These are phyloP conservation scores for Yamadazyma takamatsuzukensis DNA, from an alignment of 805 yeast species.

Conservation along the genomic window DNA sequence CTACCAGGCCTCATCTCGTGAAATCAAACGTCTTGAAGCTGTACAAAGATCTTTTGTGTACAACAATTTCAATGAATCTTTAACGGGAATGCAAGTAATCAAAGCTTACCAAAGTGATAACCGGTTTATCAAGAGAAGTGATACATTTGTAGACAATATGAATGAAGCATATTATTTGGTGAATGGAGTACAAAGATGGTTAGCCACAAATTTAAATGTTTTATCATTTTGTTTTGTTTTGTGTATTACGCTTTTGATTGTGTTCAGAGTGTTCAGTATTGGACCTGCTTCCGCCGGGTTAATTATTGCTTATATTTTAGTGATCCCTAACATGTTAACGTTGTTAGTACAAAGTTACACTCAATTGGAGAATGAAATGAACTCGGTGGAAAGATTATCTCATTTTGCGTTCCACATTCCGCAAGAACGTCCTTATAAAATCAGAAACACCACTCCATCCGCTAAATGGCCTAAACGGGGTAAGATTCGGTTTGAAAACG, in stretches of 20 bases:
- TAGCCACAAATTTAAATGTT: slow-evolving; percentile 29
- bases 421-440: slow-evolving; percentile 61
- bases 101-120: slow-evolving; percentile 26
- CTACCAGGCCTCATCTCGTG: slow-evolving; percentile 38
- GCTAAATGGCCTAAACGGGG: slow-evolving; percentile 52
- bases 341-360: slow-evolving; percentile 32
- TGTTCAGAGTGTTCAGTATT: slow-evolving; percentile 28
- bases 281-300: slow-evolving; percentile 36
- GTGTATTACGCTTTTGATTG: slow-evolving; percentile 31
- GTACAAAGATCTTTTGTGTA: slow-evolving; percentile 36
- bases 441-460: slow-evolving; percentile 36
- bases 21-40: slow-evolving; percentile 38
- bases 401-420: slow-evolving; percentile 54
- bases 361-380: slow-evolving; percentile 39
- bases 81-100: slow-evolving; percentile 34
- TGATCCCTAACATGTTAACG: slow-evolving; percentile 32
- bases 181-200: slow-evolving; percentile 38
- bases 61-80: slow-evolving; percentile 35
- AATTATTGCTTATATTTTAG: slow-evolving; percentile 30
- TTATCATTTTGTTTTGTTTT: slow-evolving; percentile 26
- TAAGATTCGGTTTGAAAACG: slow-evolving; percentile 45
- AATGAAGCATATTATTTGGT: slow-evolving; percentile 36
- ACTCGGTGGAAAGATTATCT: slow-evolving; percentile 35
- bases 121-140: slow-evolving; percentile 25
- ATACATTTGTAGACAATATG: slow-evolving; percentile 23